Percentiles rank a stretch among this genome's conserved stretches.
These are phyloP conservation scores for Dendrocalamus latiflorus DNA, from an alignment of 202 grass and related monocot genomes.

Conservation along the genomic window DNA sequence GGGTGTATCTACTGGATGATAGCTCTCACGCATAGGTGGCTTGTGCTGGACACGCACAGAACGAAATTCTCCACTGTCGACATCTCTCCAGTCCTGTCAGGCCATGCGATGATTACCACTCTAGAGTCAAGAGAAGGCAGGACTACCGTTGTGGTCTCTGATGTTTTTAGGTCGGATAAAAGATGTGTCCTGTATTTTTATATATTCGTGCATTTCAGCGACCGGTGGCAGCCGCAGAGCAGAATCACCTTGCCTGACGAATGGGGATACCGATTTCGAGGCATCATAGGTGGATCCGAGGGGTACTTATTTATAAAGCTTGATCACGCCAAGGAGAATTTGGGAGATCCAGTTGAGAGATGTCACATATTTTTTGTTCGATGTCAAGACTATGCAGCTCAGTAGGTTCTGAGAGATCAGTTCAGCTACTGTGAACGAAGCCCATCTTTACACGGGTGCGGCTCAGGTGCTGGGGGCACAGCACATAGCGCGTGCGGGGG, in stretches of 20 bases:
- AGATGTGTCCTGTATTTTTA: conserved; percentile 35
- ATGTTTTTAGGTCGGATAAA: conserved; percentile 28
- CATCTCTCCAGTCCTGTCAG: conserved; percentile 29
- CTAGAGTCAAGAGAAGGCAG: conserved; percentile 26
- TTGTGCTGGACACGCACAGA: conserved; percentile 27
- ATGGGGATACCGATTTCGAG: conserved; percentile 46
- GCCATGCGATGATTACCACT: conserved; percentile 27
- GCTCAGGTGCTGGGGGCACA: too few relatives aligned
- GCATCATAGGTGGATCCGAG: conserved; percentile 34
- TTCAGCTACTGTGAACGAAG: conserved; percentile 25
- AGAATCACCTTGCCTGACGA: conserved; percentile 40
- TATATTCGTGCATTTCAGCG: conserved; percentile 17
- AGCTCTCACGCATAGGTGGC: conserved; percentile 35
- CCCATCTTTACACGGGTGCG: conserved; percentile 28
- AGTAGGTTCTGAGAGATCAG: conserved; percentile 26
- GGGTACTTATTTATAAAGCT: conserved; percentile 35
- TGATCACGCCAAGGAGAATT: conserved; percentile 35
- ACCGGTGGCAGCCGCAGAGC: conserved; percentile 29
- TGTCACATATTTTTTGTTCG: conserved; percentile 32
- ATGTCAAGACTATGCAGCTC: conserved; percentile 37
- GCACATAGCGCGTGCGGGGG: too few relatives aligned
- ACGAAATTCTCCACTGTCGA: conserved; percentile 40
- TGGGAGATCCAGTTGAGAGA: conserved; percentile 27
- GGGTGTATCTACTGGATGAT: conserved; percentile 48
- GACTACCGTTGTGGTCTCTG: conserved; percentile 13